Percentiles rank a stretch among this genome's conserved stretches.
phyloP scores from a whole-genome alignment of 2,329 filamentous ascomycete genomes.

The Botrytis sinoallii region DNA sequence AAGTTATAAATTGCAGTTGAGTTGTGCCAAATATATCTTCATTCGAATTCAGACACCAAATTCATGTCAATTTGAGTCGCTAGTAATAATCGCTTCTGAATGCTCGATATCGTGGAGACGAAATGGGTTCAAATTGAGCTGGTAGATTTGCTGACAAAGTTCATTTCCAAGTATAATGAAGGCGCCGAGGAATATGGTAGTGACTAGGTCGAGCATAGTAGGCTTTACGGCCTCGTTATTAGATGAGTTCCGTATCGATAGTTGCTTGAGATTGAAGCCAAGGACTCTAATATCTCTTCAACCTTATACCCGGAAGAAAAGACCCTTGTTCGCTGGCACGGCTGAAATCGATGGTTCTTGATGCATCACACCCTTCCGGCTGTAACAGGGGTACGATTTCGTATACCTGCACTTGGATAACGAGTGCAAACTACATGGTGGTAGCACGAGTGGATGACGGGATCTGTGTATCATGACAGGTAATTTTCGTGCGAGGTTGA shows the following conservation, averaged over 20 bases:
- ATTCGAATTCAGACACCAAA: background rate
- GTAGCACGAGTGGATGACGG: conserved; percentile 4
- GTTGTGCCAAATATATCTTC: background rate
- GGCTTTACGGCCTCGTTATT: background rate
- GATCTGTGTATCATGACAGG: conserved; percentile 10
- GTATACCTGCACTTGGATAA: background rate
- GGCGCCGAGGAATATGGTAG: conserved; percentile 6
- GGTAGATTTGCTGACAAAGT: background rate
- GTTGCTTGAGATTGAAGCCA: background rate
- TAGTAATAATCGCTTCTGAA: background rate
- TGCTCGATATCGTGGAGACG: background rate
- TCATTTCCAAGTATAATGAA: conserved; percentile 8
- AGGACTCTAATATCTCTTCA: background rate
- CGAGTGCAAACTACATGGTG: background rate
- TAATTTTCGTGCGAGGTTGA: background rate
- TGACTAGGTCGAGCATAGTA: conserved; percentile 14
- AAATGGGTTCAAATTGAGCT: background rate
- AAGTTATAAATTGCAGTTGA: background rate
- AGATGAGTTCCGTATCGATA: background rate
- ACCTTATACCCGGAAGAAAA: background rate
- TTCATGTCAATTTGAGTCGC: background rate
- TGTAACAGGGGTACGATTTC: background rate
- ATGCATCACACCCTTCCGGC: background rate
- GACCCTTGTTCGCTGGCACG: background rate
- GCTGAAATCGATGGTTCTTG: background rate